A percentile compares a stretch with the other conserved stretches of the same genome.
phyloP scores from a whole-genome alignment of 2,329 filamentous ascomycete genomes.

The Diplodia mutila region DNA sequence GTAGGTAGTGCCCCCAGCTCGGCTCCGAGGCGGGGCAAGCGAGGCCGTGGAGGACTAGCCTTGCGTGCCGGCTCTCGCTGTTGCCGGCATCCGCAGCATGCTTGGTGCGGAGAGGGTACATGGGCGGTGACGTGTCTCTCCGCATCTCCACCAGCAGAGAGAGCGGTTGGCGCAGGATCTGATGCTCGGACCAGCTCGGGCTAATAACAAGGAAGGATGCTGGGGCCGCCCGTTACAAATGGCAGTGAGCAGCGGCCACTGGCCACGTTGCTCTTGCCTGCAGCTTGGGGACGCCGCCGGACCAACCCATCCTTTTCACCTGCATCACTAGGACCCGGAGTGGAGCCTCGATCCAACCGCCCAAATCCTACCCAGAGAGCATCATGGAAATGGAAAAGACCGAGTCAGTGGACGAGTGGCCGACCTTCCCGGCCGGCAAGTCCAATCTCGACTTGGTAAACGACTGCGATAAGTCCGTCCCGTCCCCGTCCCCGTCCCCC shows the following conservation, averaged over 20 bases:
- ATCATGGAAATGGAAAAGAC: neutral
- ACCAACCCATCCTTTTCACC: neutral
- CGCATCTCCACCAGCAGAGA: neutral
- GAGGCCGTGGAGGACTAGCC: neutral
- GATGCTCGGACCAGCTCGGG: conserved; percentile 10
- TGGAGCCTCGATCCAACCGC: neutral
- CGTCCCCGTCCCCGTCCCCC: neutral
- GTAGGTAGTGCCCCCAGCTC: too few species aligned
- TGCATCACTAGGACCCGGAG: neutral
- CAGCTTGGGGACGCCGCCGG: neutral
- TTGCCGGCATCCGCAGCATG: neutral
- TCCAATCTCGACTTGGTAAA: conserved; percentile 60
- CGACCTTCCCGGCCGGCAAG: conserved; percentile 29
- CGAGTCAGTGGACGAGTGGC: too few species aligned
- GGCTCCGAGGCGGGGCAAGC: neutral
- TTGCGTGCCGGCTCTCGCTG: neutral
- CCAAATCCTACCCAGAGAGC: neutral
- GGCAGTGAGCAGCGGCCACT: neutral
- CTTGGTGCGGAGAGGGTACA: neutral
- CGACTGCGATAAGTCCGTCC: conserved; percentile 58
- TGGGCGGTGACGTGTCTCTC: neutral
- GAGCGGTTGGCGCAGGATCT: neutral
- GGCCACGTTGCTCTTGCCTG: neutral
- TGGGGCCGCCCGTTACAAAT: neutral
- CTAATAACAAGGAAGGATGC: conserved; percentile 3